Percentiles rank a stretch among this genome's conserved stretches.
Conservation (phyloP, 2,329 filamentous ascomycete genomes). For the Phyllosticta paracitricarpa region DNA sequence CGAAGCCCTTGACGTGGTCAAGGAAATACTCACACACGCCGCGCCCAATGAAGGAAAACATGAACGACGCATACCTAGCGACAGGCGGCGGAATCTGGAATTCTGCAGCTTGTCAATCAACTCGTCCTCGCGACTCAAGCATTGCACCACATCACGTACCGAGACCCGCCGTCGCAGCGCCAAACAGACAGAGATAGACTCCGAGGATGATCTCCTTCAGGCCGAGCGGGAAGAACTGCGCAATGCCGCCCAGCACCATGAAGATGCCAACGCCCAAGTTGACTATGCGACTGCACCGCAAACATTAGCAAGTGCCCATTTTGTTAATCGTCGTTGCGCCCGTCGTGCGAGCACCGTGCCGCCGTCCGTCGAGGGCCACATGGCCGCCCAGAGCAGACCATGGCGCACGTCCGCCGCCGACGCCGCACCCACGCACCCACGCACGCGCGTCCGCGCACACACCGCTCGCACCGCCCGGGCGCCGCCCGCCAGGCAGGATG, state of each 20-base stretch:
- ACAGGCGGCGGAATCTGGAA: slow-evolving; percentile 93
- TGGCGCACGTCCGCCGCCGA: not conserved
- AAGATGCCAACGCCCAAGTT: slow-evolving; percentile 82
- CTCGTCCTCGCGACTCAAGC: not conserved
- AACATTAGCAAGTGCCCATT: slow-evolving; percentile 13
- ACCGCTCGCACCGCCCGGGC: slow-evolving; percentile 5
- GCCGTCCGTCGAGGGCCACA: not conserved
- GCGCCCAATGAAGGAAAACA: slow-evolving; percentile 94
- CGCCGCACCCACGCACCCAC: not conserved
- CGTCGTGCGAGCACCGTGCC: slow-evolving; percentile 8
- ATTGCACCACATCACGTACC: slow-evolving; percentile 45
- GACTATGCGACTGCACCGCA: slow-evolving; percentile 65
- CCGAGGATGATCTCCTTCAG: slow-evolving; percentile 65
- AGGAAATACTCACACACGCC: slow-evolving; percentile 66
- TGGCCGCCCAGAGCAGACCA: not conserved
- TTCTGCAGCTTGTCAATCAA: slow-evolving; percentile 39
- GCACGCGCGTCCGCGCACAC: slow-evolving; percentile 3
- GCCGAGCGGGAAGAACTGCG: slow-evolving; percentile 52
- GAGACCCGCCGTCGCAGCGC: slow-evolving; percentile 40
- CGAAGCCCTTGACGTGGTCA: not conserved
- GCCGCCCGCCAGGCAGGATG: not conserved
- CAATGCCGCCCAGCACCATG: slow-evolving; percentile 76
- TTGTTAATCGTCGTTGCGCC: slow-evolving; percentile 5
- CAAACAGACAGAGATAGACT: slow-evolving; percentile 83
- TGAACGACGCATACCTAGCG: slow-evolving; percentile 88